Base-by-base conservation (phyloP, 139 green algal species). In the Nannochloris sp. region DNA sequence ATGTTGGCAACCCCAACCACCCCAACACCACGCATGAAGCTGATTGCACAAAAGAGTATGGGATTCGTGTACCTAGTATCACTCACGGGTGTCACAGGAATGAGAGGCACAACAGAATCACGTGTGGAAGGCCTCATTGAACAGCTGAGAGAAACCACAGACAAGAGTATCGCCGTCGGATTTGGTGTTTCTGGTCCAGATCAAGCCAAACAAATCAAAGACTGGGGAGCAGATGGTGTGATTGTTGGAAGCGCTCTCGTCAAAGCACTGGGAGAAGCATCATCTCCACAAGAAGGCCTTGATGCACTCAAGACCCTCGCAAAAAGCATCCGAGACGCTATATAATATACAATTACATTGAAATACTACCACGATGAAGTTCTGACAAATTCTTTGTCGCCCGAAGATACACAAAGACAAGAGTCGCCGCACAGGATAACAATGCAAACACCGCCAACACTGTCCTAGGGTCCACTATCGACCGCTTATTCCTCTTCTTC, bases 31-130 rank as follows among this genome's bases (percentile, higher is more conserved):
- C 72, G 83, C 27, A 82, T 82, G 77, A 36, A 62, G 15, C 64
- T 70, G 58, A 98, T 99, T 62, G 93, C 88, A 2, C 57, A 85
- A 29, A 79, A 63, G 49, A 87, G 74, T 61, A 80, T 95, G 64
- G 93, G 93, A 50, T 99, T 99, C 70, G 79, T 99, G 2, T 99
- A 99, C 81, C 83, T 99, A 15, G 93, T 99, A n/a, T 91, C 80
- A 4, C 76, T 96, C 2, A 89, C 86, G 11, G 78, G 80, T 10
- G 92, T 97, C 56, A 97, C 92, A 8, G 90, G 92, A 12, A 73
- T 83, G 49, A 70, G 84, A 37, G 68, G 60, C 0, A 71, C 62
- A 11, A 83, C 95, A 67, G 67, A 81, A 65, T 29, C 50, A 2
- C 72, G 89, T 1, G 88, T 99, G 46, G 81, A 94, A 72, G 73